Base-by-base conservation (phyloP, 2,329 filamentous ascomycete genomes). In the Curvularia spicifera region DNA sequence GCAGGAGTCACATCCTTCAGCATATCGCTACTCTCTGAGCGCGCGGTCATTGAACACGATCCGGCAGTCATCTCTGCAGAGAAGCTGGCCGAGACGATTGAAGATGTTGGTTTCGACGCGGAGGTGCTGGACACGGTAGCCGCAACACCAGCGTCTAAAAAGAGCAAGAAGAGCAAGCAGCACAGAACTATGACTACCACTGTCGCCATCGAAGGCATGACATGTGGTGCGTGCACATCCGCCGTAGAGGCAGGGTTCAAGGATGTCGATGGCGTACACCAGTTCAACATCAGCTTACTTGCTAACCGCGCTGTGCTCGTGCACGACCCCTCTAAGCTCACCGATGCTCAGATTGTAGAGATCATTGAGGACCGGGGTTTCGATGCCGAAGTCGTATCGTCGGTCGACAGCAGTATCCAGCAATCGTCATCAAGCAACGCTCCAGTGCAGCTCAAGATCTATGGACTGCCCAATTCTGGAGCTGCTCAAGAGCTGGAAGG, bases 171-270 rank as follows among this genome's bases (percentile, higher is more conserved):
- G 49, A 70, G 73, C 61, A 76, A 66, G 76, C 81, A 61, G 78
- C 79, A 50, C 70, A 85, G 61, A 56, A 78, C 73, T 31, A 83
- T 89, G 56, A 91, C 87, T 0, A 97, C 93, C 0, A 98, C 93
- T 0, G 84, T 99, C 18, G 88, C 91, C 4, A 91, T 99, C 53
- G 91, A 95, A 66, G 95, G 95, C 50, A 99, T 99, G 95, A 99
- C 95, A 1, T 98, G 95, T 73, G 94, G 94, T 22, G 92, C 95
- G 42, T 99, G 95, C 78, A 98, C 95, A 0, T 94, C 94, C 1
- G 93, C 94, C 5, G 88, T 98, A 1, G 91, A 97, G 71, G 84
- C 86, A 50, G 92, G 90, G 3, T 95, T 99, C 78, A 86, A 87
- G 65, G 86, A 85, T 62, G 78, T 94, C 1, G 87, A 90, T 9